These are phyloP conservation scores for Xanthoceras sorbifolium DNA, from an alignment of 345 rosid genomes.

Conservation along the genomic window DNA sequence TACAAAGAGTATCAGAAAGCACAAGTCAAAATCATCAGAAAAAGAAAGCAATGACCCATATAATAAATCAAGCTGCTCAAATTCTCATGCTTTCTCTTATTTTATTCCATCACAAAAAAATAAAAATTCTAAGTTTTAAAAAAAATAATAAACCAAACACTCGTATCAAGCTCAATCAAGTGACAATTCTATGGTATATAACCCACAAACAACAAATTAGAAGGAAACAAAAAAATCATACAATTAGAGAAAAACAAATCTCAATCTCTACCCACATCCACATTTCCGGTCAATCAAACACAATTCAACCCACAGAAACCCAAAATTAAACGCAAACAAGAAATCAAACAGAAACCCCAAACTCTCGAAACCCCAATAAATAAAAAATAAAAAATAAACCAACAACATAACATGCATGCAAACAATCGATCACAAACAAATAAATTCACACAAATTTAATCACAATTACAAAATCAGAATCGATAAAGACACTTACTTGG, in stretches of 20 bases:
- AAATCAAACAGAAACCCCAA: neutral
- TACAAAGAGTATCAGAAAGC: neutral
- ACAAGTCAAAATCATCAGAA: constrained; percentile 8
- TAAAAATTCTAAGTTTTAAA: neutral
- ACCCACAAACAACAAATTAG: neutral
- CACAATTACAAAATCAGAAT: constrained; percentile 10
- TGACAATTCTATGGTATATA: neutral
- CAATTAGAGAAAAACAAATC: neutral
- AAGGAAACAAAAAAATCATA: neutral
- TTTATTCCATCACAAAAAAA: neutral
- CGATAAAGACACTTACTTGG: constrained; percentile 37
- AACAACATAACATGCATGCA: constrained; percentile 20
- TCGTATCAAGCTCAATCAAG: neutral
- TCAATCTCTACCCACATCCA: neutral
- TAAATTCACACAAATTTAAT: constrained; percentile 2
- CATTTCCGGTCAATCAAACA: constrained; percentile 11
- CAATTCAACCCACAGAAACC: neutral
- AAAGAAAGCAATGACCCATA: neutral
- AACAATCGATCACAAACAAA: neutral
- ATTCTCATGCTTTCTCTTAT: neutral
- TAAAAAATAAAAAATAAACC: constrained; percentile 2
- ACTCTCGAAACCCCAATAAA: constrained; percentile 13
- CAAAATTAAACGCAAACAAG: constrained; percentile 1
- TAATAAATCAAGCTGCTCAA: neutral
- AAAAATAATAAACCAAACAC: neutral